Evolutionary conservation across 345 rosid genomes (phyloP), one percentile per base, ranked within the genome.

Genomic region (Tarenaya hassleriana): DNA sequence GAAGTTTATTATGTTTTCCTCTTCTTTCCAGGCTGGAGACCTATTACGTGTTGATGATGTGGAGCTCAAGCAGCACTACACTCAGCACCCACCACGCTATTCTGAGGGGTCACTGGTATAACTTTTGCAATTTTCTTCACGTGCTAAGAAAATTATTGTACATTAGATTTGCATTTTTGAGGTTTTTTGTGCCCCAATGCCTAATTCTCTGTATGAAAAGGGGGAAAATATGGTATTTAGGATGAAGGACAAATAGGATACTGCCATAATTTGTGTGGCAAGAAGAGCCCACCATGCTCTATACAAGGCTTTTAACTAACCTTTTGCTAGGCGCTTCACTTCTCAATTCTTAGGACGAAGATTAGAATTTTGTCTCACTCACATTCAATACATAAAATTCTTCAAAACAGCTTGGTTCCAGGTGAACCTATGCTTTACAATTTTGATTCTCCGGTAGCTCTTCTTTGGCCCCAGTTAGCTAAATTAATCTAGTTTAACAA

Each of bases 41-140:
- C 64, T 31, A 35, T 29, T 92, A 55, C 33, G 38, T 69, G 63
- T 81, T 58, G 60, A 68, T 52, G 76, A 72, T 54, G 75, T 75
- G 46, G 79, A 80, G 56, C 70, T 75, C 69, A 74, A 76, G 74
- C 90, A 81, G 71, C 95, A 88, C 69, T 55, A 72, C 70, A 92
- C 96, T 11, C 83, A 78, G 67, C 91, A 80, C 64, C 81, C 95
- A 52, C 54, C 86, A 33, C 97, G 90, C 75, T 92, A 81, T 73
- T 79, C 86, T 7, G 98, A 92, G 72, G 96, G 78, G 56, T 78
- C 98, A 69, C 69, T 92, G 89, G 98, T 92, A 83, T 49, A n/a
- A 29, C 34, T 54, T 27, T 51, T 60, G 7, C 29, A 37, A 42
- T 53, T 63, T 62, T 52, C 41, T 57, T 53, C 32, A 52, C 38